Base-by-base conservation (phyloP, 352 stramenopile genomes). In the Globisporangium iwayamae region DNA sequence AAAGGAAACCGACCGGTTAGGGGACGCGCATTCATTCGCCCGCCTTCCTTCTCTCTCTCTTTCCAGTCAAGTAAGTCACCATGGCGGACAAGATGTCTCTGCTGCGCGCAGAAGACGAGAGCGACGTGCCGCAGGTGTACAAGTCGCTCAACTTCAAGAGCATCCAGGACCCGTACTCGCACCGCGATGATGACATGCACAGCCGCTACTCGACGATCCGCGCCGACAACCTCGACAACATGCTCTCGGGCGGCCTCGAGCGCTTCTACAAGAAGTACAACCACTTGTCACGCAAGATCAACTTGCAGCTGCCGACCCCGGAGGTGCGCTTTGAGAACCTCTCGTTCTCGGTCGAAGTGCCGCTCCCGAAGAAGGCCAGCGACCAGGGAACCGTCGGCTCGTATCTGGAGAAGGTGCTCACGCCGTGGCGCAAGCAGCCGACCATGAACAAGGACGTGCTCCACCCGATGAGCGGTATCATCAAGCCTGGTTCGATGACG, bases 211-310 rank as follows among this genome's bases (percentile, higher is more conserved):
- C 61, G 56, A 89, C 83, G 36, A 69, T 92, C 53, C 74, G 83
- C 14, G 78, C 83, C 38, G 79, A 86, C 39, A 74, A 90, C 59
- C 61, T 93, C 25, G 84, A 91, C 57, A 79, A 68, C 30, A 91
- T 89, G 80, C 71, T 93, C 1, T 75, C 76, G 47, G 84, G 84
- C 25, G 84, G 84, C 0, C 69, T 93, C 3, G 84, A 93, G 45
- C 72, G 69, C 18, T 93, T 93, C 66, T 93, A 93, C 75, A 86
- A 89, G 62, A 93, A 93, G 66, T 93, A 91, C 74, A 70, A 90
- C 62, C 76, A 90, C 60, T 32, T 89, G 3, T 91, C 79, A 5
- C 72, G 69, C 39, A 90, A 90, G 68, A 73, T 90, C 57, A 90
- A 91, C 74, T 60, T 82, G 20, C 65, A 74, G 57, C 59, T 89